Evolutionary conservation across 768 basidiomycete genomes (phyloP).

Genomic region (Basidioascus undulatus): DNA sequence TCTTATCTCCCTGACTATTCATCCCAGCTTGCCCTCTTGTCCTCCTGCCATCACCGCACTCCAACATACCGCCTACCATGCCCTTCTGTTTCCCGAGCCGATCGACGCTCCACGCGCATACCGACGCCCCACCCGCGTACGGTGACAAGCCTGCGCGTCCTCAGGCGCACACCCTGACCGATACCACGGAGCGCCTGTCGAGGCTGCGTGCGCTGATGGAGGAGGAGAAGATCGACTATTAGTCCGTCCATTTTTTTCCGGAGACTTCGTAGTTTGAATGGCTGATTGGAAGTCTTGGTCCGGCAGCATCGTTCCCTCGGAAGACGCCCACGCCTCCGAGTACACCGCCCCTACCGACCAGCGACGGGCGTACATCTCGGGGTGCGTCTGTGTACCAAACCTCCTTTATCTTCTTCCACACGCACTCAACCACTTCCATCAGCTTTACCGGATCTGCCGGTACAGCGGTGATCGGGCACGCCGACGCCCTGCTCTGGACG

Average conservation of each 20-base stretch:
- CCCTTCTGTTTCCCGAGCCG: no score
- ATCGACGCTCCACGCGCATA: no score
- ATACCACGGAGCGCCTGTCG: slow-evolving; percentile 7
- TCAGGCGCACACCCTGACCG: no score
- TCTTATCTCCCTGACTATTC: no score
- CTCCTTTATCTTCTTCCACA: neutral
- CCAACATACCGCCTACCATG: no score
- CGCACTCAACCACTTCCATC: neutral
- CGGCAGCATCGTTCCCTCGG: slow-evolving; percentile 1
- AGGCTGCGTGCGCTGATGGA: slow-evolving; percentile 7
- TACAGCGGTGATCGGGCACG: slow-evolving; percentile 8
- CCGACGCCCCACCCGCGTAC: no score
- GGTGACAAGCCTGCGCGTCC: no score
- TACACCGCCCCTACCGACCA: slow-evolving; percentile 3
- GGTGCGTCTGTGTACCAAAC: neutral
- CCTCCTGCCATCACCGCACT: no score
- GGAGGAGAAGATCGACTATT: slow-evolving; percentile 10
- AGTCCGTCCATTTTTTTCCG: slow-evolving; percentile 6
- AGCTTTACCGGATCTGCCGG: slow-evolving; percentile 13
- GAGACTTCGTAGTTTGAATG: neutral
- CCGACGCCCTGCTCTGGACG: slow-evolving; percentile 10
- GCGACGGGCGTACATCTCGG: neutral
- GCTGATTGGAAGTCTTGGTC: neutral
- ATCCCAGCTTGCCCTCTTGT: no score
- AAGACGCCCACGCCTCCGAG: slow-evolving; percentile 5